Base-by-base conservation (phyloP, 1,284 basidiomycete genomes). In the Ganoderma sp. region DNA sequence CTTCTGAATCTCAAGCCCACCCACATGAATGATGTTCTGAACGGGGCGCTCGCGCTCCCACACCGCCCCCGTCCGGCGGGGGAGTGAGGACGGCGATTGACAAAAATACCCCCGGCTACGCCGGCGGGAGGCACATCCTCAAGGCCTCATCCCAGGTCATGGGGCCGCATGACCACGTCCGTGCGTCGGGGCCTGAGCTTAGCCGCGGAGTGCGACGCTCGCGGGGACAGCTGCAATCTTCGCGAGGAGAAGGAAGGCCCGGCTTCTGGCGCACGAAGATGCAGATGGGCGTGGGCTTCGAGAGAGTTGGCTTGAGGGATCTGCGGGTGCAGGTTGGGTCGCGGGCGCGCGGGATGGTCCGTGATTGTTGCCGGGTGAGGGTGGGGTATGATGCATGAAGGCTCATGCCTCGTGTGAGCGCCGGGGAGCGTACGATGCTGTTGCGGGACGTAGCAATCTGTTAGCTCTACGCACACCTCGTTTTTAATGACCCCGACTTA, bases 121-220 rank as follows among this genome's bases (percentile, higher is more conserved):
- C 41, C n/a, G 22, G 37, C 39, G 58, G 39, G 39, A 60, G 42
- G 58, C 58, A 60, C 37, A 39, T 8, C 37, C 37, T 39, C 37
- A 32, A 32, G 32, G 32, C 32, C 32, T 32, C 32, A 32, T 8
- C 37, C 37, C 37, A 10, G 10, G 37, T 39, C 37, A 39, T 39
- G 37, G 37, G 37, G 37, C 32, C 37, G 17, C 56, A 58, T 58
- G 56, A 58, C 56, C 34, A 37, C 39, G 22, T 12, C 10, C 41
- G 32, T n/a, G 45, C 34, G 14, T n/a, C 58, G 64, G 64, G n/a
- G 48, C 28, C 37, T 50, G 64, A 65, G 64, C 64, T 60, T 52
- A 61, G 61, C 64, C 25, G 32, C n/a, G 25, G 25, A 25, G 37
- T 37, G 48, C 39, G 58, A 59, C 48, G 59, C 58, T 43, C 48